Evolutionary conservation across 2,329 filamentous ascomycete genomes (phyloP), one percentile per base, ranked within the genome.

Genomic region (Ophiostoma himal-ulmi): DNA sequence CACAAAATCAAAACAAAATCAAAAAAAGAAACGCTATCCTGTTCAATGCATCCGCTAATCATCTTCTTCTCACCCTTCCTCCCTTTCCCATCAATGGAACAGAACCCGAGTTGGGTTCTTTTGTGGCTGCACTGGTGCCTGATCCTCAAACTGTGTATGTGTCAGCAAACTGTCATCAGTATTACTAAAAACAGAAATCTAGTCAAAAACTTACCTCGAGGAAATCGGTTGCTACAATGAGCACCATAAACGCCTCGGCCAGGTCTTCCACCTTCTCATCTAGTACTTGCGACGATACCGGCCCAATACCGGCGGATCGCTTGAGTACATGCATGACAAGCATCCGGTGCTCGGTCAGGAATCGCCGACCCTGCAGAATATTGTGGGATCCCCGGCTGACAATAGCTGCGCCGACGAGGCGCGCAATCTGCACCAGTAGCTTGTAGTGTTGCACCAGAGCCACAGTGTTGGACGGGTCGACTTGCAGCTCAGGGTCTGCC

Each of bases 271-370:
- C 82, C 73, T 87, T 86, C 70, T 88, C 83, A 69, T 88, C 88
- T 48, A 88, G 82, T 7, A 73, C 75, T 54, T 76, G 76, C 48
- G 72, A 71, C 70, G 62, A 37, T 13, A 68, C 44, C 1, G 79
- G 79, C 6, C 78, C 80, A 54, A 96, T 91, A 67, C 91, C 91
- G 0, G 92, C 92, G 75, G 91, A 92, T 74, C 93, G 86, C 82
- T 99, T 99, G 76, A 99, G 91, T 26, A 96, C 89, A 65, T 93
- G 91, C 73, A 95, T 88, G 75, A 98, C 92, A 70, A 94, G 88
- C 78, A 90, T 88, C 73, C 94, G 86, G 78, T 97, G 93, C 74
- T 95, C 91, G 6, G 86, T 85, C 72, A 99, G 82, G 80, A 99
- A 99, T 48, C 84, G 84, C 70, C 91, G 87, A 0, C 90, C 93